Base-by-base conservation (phyloP, 345 rosid species). In the Rubroshorea leprosula region DNA sequence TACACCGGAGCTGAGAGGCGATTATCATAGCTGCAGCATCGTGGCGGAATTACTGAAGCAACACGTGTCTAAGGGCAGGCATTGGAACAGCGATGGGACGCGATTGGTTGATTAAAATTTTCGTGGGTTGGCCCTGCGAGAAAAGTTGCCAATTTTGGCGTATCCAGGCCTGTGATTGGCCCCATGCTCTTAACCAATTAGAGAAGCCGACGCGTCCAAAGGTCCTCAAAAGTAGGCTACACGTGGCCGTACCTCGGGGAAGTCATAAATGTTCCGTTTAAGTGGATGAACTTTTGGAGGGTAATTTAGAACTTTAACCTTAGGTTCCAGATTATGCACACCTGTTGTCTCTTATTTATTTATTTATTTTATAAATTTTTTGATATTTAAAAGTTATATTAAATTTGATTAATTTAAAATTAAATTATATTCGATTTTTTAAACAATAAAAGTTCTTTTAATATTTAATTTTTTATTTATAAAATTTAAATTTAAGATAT, bases 201-300 rank as follows among this genome's bases (percentile, higher is more conserved):
- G 6, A 23, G 38, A 38, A 2, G 16, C 8, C n/a, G 5, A 60
- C 49, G 49, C 51, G 64, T 50, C 35, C 0, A 1, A 3, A 5
- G 22, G 0, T 11, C 1, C 31, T 21, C 23, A 12, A 60, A 31
- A 23, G 23, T 0, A 0, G 49, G 38, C 7, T 1, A 60, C 64
- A 60, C 56, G 64, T 60, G 64, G 38, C 56, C 27, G 38, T 6
- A 60, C 64, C 38, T 60, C 38, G 64, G 56, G 56, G 56, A 38
- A 19, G 13, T 23, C 64, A 38, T 39, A 49, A 31, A 60, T 49
- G 43, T 60, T 60, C 48, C 41, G 56, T 50, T 23, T 35, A 60
- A 60, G 56, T 60, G 64, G 64, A 50, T 21, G n/a, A 49, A 15
- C 20, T 54, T 54, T 55, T 38, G 4, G 1, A 44, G 18, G 47